These are phyloP conservation scores for Albifimbria verrucaria DNA, from an alignment of 2,329 filamentous ascomycete species.

Conservation along the genomic window DNA sequence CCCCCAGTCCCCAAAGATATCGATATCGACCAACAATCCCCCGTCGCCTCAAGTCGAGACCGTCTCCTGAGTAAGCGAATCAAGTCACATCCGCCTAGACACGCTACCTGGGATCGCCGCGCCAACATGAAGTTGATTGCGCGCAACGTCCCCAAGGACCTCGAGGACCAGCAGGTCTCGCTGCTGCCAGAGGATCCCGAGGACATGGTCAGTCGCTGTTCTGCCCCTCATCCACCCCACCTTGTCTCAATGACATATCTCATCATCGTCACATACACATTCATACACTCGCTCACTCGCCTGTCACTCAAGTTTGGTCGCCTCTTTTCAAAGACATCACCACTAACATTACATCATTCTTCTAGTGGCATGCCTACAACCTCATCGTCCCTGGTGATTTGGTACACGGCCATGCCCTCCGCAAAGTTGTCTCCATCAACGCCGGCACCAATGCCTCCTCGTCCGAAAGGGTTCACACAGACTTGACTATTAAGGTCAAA, in stretches of 20 bases:
- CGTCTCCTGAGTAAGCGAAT: too few relatives aligned
- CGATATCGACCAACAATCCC: too few relatives aligned
- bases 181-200: constrained; percentile 43
- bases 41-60: too few relatives aligned
- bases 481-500: constrained; percentile 54
- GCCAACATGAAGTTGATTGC: constrained; percentile 38
- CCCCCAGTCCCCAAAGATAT: too few relatives aligned
- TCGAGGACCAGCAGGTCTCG: constrained; percentile 38
- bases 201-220: constrained; percentile 38
- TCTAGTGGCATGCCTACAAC: constrained; percentile 59
- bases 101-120: too few relatives aligned
- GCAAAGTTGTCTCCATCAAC: constrained; percentile 51
- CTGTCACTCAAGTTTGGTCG: too few relatives aligned
- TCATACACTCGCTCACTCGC: too few relatives aligned
- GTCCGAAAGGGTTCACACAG: constrained; percentile 53
- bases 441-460: constrained; percentile 45
- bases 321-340: constrained; percentile 6
- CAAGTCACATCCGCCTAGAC: too few relatives aligned
- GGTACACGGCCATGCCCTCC: constrained; percentile 52
- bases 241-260: constrained; percentile 6
- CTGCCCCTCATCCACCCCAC: constrained; percentile 1
- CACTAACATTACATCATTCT: background rate
- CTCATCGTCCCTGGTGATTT: constrained; percentile 52
- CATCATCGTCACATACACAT: too few relatives aligned
- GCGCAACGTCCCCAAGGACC: constrained; percentile 32